Base-by-base conservation (phyloP, 1,284 basidiomycete species). In the Fistulinella staudtii region DNA sequence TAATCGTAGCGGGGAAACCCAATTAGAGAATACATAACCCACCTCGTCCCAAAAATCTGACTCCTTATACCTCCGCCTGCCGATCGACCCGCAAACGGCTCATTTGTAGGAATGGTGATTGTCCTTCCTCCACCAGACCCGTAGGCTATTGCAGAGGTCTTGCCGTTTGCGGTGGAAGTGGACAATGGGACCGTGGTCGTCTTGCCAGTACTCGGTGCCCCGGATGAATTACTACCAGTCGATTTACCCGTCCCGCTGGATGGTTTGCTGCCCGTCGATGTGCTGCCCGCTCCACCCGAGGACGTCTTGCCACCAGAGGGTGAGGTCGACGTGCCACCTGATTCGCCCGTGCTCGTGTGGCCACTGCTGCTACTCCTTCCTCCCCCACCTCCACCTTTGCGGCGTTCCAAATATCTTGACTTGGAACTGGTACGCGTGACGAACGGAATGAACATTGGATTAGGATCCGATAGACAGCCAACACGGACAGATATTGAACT, bases 31-130 rank as follows among this genome's bases (percentile, higher is more conserved):
- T 11, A 29, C 7, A 18, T 39, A 25, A 51, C 69, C 37, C 43
- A 73, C 74, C 52, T 56, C 8, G 67, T 63, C 4, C 75, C 75
- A 40, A 55, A 74, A 0, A 75, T 51, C 22, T 71, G 53, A 28
- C 39, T 39, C 18, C 74, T 57, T 3, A 62, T 64, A 4, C 64
- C 74, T 2, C 74, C 75, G 4, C 75, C 74, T 0, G 58, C 61
- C 0, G 53, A 46, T 3, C 74, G 63, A 1, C 74, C 74, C 7
- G 70, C 58, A 50, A 76, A 76, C 1, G 55, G 47, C 42, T 68
- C 63, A 4, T 73, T 73, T n/a, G 56, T 18, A 0, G 72, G 63
- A 21, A 76, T 75, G 0, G 64, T 63, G 2, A 56, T 40, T 2
- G 53, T 20, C 3, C 24, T 52, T 2, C 70, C 67, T 0, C 67